Conservation (phyloP, 2,329 filamentous ascomycete genomes). For the Pestalotiopsis sp. region DNA sequence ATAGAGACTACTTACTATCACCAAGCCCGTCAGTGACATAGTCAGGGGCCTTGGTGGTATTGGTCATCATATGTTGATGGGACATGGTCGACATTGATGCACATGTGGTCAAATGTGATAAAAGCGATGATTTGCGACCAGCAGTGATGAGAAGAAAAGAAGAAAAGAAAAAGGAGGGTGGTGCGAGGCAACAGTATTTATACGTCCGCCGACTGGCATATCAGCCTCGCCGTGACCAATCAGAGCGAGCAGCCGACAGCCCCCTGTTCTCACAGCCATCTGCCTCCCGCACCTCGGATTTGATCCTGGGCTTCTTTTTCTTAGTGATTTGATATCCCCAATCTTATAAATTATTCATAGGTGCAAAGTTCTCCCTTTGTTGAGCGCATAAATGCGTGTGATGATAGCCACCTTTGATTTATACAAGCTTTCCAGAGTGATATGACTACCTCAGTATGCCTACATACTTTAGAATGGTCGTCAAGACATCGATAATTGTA, state of each 20-base stretch:
- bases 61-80: background rate
- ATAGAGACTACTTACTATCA: background rate
- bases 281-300: background rate
- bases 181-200: constrained; percentile 13
- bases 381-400: background rate
- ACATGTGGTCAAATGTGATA: background rate
- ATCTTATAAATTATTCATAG: background rate
- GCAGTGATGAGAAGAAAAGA: constrained; percentile 6
- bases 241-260: background rate
- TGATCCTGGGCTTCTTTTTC: background rate
- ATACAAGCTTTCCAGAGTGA: background rate
- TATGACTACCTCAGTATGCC: background rate
- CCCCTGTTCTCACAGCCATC: constrained; percentile 7
- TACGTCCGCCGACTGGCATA: constrained; percentile 7
- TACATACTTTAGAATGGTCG: too few species aligned
- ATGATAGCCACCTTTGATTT: background rate
- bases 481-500: too few species aligned
- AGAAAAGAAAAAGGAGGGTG: constrained; percentile 8
- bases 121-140: background rate
- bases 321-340: background rate
- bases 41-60: background rate
- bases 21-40: too few species aligned
- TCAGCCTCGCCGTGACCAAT: constrained; percentile 12
- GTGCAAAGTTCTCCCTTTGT: background rate
- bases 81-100: constrained; percentile 1